Evolutionary conservation across 495 filamentous ascomycete species (phyloP).

Genomic region (Podospora bellae-mahoneyi): DNA sequence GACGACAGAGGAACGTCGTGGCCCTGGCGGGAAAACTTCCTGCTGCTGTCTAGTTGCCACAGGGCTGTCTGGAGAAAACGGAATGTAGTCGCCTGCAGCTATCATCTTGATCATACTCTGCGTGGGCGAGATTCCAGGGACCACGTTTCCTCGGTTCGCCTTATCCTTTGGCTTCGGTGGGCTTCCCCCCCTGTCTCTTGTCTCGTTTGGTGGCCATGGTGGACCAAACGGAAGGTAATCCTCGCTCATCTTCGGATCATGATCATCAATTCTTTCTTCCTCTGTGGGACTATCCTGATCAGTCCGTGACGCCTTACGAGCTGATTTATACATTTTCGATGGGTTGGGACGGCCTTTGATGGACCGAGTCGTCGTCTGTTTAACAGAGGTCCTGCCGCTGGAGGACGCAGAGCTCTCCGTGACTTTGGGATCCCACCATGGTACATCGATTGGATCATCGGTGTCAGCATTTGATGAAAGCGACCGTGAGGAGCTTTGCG

Average conservation of each 20-base stretch:
- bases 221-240: not conserved
- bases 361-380: not conserved
- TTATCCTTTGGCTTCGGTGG: not conserved
- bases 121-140: no score
- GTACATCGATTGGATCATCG: not conserved
- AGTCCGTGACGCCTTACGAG: not conserved
- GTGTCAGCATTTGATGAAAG: not conserved
- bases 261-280: not conserved
- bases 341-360: not conserved
- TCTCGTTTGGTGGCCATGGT: not conserved
- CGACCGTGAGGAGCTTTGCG: not conserved
- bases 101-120: not conserved
- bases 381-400: not conserved
- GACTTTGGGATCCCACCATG: not conserved
- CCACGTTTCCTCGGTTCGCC: no score
- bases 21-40: not conserved
- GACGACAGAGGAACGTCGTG: not conserved
- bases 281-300: not conserved
- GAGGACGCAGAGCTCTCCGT: not conserved
- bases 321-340: not conserved
- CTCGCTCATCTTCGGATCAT: not conserved
- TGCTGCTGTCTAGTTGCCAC: not conserved
- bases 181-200: not conserved
- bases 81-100: not conserved
- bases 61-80: not conserved